phyloP scores from a whole-genome alignment of 306 rosid genomes.

The Trifolium pratense region DNA sequence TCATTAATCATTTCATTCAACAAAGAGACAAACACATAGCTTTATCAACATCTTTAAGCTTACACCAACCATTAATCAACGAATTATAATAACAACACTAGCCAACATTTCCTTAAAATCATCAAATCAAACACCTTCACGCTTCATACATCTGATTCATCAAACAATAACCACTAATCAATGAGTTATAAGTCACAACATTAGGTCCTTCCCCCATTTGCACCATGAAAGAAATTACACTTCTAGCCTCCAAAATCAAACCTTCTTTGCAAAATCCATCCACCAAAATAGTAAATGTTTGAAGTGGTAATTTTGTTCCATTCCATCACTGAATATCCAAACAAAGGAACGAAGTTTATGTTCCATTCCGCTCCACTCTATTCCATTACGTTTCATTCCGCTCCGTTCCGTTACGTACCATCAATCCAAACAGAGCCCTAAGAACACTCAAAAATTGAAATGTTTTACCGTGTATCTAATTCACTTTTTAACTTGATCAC shows the following conservation, averaged over 20 bases:
- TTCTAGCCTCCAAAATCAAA: constrained; percentile 33
- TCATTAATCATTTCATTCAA: constrained; percentile 41
- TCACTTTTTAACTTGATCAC: no score
- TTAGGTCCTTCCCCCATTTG: constrained; percentile 39
- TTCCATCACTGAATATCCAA: no score
- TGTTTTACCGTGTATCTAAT: no score
- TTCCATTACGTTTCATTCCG: no score
- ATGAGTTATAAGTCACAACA: constrained; percentile 46
- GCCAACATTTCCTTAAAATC: constrained; percentile 18
- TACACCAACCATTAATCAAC: constrained; percentile 42
- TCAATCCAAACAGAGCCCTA: no score
- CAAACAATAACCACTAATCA: constrained; percentile 48
- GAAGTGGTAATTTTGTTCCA: no score
- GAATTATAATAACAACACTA: constrained; percentile 40
- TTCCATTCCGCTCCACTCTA: no score
- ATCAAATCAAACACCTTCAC: constrained; percentile 42
- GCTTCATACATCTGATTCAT: constrained; percentile 40
- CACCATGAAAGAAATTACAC: constrained; percentile 40
- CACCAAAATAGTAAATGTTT: constrained; percentile 43
- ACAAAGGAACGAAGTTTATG: no score
- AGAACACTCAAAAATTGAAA: no score
- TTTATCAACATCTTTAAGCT: constrained; percentile 34
- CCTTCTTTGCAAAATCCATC: constrained; percentile 49
- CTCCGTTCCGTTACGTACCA: no score
- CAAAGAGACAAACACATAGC: constrained; percentile 42